Conservation (phyloP, 73 alveolate genomes). For the Paramecium caudatum region DNA sequence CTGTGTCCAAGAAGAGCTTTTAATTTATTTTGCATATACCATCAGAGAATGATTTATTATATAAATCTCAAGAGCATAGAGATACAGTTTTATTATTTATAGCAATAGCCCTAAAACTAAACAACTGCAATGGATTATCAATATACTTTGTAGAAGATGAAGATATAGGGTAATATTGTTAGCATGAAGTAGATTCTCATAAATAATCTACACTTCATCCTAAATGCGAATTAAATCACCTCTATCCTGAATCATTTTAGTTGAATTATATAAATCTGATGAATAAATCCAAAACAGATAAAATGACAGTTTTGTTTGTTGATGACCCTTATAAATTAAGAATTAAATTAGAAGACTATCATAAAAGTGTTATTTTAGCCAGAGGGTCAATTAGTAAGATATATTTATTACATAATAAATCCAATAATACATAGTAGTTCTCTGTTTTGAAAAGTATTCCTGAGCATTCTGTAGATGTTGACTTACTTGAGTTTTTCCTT, state of each 20-base stretch:
- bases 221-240: not conserved
- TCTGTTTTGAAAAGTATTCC: constrained; percentile 7
- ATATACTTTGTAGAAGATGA: constrained; percentile 45
- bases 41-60: constrained; percentile 6
- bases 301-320: not conserved
- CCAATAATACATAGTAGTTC: not conserved
- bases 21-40: constrained; percentile 65
- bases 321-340: constrained; percentile 13
- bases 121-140: not conserved
- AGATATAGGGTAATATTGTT: not conserved
- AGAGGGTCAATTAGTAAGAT: constrained; percentile 43
- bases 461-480: not conserved
- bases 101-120: constrained; percentile 11
- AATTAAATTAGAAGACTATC: constrained; percentile 5
- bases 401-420: constrained; percentile 3
- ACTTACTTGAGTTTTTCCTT: constrained; percentile 6
- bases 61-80: constrained; percentile 46
- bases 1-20: not conserved
- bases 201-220: constrained; percentile 31
- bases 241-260: constrained; percentile 7
- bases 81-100: constrained; percentile 6
- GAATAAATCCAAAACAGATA: not conserved
- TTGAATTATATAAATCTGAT: constrained; percentile 18
- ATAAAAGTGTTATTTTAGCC: constrained; percentile 8
- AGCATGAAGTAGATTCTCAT: constrained; percentile 12